A percentile compares a stretch with the other conserved stretches of the same genome.
phyloP scores from a whole-genome alignment of 2,329 filamentous ascomycete species.

The Diaporthe ilicicola region DNA sequence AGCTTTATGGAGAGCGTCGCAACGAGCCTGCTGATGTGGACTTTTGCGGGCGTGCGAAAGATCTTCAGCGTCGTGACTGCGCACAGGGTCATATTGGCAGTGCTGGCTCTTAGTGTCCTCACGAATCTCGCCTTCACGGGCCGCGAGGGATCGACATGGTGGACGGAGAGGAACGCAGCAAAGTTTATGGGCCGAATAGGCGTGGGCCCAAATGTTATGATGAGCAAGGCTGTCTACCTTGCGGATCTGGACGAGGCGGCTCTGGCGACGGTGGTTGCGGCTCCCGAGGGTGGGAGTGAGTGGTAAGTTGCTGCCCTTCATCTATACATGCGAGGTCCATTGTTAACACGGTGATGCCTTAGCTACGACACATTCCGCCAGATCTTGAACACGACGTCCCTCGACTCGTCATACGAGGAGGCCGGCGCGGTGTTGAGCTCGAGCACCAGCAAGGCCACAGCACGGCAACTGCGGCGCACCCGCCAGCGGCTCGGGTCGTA shows the following conservation, averaged over 20 bases:
- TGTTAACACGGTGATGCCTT: slow-evolving; percentile 4
- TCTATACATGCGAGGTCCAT: background rate
- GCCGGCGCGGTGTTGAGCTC: slow-evolving; percentile 58
- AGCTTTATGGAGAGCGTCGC: slow-evolving; percentile 79
- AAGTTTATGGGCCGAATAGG: slow-evolving; percentile 85
- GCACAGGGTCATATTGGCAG: slow-evolving; percentile 75
- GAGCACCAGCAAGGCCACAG: slow-evolving; percentile 60
- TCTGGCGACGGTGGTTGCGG: slow-evolving; percentile 44
- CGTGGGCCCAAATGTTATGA: slow-evolving; percentile 78
- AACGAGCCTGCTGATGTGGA: slow-evolving; percentile 80
- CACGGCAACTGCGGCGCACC: slow-evolving; percentile 77
- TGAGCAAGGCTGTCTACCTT: slow-evolving; percentile 88
- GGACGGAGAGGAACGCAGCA: slow-evolving; percentile 81
- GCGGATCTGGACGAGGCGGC: slow-evolving; percentile 77
- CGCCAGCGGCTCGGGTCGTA: slow-evolving; percentile 84
- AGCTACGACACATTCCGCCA: slow-evolving; percentile 69
- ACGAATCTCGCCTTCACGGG: slow-evolving; percentile 81
- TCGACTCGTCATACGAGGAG: slow-evolving; percentile 65
- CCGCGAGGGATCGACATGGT: slow-evolving; percentile 80
- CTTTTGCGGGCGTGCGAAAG: slow-evolving; percentile 71
- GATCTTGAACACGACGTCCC: slow-evolving; percentile 65
- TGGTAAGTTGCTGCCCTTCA: slow-evolving; percentile 48
- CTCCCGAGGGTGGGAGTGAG: slow-evolving; percentile 55
- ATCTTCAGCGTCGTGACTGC: slow-evolving; percentile 75
- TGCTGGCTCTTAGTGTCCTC: slow-evolving; percentile 74